phyloP scores from a whole-genome alignment of 768 basidiomycete species.

The Panaeolus papilionaceus region DNA sequence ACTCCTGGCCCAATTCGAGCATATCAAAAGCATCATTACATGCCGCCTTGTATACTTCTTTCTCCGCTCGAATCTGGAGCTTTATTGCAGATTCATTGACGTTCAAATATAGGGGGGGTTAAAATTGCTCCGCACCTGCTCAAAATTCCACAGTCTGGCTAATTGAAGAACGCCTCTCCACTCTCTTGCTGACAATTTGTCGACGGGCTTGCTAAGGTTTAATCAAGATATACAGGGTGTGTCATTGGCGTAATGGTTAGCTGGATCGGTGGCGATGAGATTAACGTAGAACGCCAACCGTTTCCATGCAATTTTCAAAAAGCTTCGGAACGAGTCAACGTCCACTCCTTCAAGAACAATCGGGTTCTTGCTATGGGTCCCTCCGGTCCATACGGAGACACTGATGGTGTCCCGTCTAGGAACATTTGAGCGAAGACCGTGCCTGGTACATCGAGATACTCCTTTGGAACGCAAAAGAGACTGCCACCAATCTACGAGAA shows the following conservation, averaged over 20 bases:
- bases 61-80: neutral
- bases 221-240: no score
- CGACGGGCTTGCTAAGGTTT: slow-evolving; percentile 24
- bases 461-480: neutral
- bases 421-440: slow-evolving; percentile 5
- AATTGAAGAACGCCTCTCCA: slow-evolving; percentile 30
- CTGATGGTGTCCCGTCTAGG: neutral
- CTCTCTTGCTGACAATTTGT: slow-evolving; percentile 30
- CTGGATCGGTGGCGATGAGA: no score
- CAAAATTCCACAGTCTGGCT: slow-evolving; percentile 29
- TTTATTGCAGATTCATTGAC: neutral
- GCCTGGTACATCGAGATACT: neutral
- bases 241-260: no score
- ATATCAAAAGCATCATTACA: neutral
- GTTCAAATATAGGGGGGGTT: neutral
- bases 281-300: neutral
- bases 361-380: neutral
- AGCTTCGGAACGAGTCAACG: neutral
- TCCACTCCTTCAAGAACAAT: neutral
- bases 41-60: neutral
- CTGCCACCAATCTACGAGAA: neutral
- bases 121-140: neutral
- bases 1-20: neutral
- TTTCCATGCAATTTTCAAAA: neutral
- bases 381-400: neutral